Percentiles rank a stretch among this genome's conserved stretches.
Evolutionary conservation across 441 rosid genomes (phyloP).

Genomic region (Populus trichocarpa): DNA sequence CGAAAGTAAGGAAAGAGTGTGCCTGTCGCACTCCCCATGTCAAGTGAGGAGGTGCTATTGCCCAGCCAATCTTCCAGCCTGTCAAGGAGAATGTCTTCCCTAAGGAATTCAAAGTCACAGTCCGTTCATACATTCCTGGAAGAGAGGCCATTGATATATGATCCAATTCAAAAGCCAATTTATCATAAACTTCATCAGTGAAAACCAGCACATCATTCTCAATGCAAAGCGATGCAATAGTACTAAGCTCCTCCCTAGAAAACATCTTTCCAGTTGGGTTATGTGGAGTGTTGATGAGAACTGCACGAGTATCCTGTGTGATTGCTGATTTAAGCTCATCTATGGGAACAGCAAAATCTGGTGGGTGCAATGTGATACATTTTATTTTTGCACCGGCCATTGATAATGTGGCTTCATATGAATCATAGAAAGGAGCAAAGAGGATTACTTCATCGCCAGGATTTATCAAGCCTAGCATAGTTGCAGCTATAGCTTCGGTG

Average conservation of each 20-base stretch:
- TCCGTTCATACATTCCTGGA: conserved; percentile 85
- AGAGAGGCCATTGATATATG: conserved; percentile 91
- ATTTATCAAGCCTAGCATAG: conserved; percentile 71
- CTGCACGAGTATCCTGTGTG: no score
- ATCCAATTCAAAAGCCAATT: conserved; percentile 84
- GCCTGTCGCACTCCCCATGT: conserved; percentile 91
- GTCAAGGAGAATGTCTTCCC: conserved; percentile 92
- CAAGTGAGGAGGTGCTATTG: conserved; percentile 78
- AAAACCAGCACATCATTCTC: conserved; percentile 84
- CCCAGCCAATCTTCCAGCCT: conserved; percentile 96
- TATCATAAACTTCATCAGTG: conserved; percentile 85
- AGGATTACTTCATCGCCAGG: no score
- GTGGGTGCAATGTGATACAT: no score
- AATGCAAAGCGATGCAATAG: conserved; percentile 43
- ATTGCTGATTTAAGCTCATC: no score
- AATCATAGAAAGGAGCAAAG: no score
- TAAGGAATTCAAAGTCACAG: conserved; percentile 83
- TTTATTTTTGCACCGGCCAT: no score
- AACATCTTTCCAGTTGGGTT: no score
- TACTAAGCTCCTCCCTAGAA: no score
- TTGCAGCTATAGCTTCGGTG: conserved; percentile 90
- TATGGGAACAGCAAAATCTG: no score
- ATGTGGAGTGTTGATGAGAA: no score
- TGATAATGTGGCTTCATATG: no score
- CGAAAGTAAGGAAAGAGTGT: conserved; percentile 81